phyloP scores from a whole-genome alignment of 148 eudicot genomes.

The Vaccinium myrtillus region DNA sequence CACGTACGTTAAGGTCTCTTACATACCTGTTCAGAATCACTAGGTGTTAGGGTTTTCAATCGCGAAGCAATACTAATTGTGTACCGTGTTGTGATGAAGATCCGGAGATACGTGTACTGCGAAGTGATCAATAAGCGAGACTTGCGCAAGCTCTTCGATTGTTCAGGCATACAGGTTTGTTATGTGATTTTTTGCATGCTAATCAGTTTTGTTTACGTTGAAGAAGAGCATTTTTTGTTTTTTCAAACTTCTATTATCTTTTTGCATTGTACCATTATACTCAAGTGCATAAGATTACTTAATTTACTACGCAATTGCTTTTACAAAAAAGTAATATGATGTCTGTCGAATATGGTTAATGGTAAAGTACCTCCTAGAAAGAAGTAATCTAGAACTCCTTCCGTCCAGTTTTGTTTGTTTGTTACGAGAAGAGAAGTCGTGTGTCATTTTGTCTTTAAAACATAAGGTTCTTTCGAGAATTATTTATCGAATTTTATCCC shows the following conservation, averaged over 20 bases:
- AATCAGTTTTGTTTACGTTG: not conserved
- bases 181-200: not conserved
- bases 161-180: conserved; percentile 11
- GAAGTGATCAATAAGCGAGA: conserved; percentile 14
- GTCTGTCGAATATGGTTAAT: no score
- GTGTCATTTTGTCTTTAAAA: no score
- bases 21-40: not conserved
- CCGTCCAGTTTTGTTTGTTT: no score
- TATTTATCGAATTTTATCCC: no score
- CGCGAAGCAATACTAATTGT: not conserved
- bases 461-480: no score
- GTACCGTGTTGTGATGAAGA: not conserved
- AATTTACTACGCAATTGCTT: not conserved
- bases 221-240: no score
- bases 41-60: not conserved
- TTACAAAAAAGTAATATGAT: no score
- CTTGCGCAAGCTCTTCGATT: conserved; percentile 6
- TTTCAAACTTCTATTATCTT: no score
- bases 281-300: not conserved
- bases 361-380: no score
- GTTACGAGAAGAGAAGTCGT: no score
- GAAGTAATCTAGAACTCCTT: no score
- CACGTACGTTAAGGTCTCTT: conserved; percentile 8
- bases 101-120: conserved; percentile 12
- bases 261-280: no score